Evolutionary conservation across 495 filamentous ascomycete species (phyloP).

Genomic region (Jackrogersella minutella): DNA sequence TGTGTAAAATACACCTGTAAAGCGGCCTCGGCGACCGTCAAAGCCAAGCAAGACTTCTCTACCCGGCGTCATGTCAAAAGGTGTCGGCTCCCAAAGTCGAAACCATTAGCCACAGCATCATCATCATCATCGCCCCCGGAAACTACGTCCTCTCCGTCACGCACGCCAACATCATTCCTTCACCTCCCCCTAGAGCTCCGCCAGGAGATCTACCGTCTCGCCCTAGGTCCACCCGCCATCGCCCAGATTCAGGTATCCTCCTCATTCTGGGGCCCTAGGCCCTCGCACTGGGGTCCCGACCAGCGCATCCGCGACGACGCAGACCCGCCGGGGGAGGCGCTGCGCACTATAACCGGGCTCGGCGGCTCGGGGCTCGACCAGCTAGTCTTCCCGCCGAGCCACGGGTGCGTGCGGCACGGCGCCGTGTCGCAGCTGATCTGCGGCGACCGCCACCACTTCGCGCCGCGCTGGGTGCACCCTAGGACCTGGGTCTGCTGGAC

Average conservation of each 20-base stretch:
- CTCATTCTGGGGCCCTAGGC: constrained; percentile 18
- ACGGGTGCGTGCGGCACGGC: constrained; percentile 17
- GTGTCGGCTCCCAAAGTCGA: constrained; percentile 12
- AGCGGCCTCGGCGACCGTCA: neutral
- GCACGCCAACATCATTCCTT: constrained; percentile 20
- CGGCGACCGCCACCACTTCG: constrained; percentile 3
- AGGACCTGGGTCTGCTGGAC: neutral
- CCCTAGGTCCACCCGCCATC: neutral
- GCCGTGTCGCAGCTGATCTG: constrained; percentile 18
- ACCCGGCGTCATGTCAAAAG: constrained; percentile 3
- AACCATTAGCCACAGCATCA: constrained; percentile 9
- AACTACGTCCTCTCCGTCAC: neutral
- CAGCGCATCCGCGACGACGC: constrained; percentile 33
- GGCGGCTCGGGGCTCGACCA: constrained; percentile 21
- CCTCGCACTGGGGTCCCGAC: neutral
- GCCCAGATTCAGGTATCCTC: constrained; percentile 3
- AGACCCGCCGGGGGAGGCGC: constrained; percentile 20
- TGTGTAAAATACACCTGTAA: neutral
- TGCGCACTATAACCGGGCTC: constrained; percentile 11
- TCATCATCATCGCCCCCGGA: neutral
- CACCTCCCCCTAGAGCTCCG: constrained; percentile 33
- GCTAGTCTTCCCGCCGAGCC: constrained; percentile 5
- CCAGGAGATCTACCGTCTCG: constrained; percentile 25
- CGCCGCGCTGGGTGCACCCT: neutral
- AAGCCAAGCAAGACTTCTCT: neutral